Percentiles rank a stretch among this genome's conserved stretches.
Conservation (phyloP, 768 basidiomycete species). For the Macrolepiota fuliginosa region DNA sequence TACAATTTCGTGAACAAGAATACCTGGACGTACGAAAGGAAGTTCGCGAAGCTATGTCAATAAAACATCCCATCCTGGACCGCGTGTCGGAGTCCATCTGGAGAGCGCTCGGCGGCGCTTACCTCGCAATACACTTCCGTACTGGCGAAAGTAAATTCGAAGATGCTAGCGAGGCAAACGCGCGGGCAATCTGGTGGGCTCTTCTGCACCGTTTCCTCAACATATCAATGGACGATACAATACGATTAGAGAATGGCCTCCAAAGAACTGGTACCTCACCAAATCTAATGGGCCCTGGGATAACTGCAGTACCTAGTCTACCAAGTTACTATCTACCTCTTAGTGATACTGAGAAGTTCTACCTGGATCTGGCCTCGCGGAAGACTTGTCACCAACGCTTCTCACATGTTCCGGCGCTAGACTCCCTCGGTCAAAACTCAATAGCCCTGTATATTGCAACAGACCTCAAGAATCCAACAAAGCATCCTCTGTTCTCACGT, state of each 20-base stretch:
- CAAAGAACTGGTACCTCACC: neutral
- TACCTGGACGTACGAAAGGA: conserved; percentile 41
- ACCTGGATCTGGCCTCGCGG: neutral
- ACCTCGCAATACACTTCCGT: conserved; percentile 65
- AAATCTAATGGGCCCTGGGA: neutral
- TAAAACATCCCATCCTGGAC: conserved; percentile 47
- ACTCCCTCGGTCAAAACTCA: conserved; percentile 10
- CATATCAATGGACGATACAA: conserved; percentile 32
- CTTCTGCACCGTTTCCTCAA: conserved; percentile 50
- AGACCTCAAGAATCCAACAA: conserved; percentile 22
- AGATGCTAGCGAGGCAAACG: conserved; percentile 35
- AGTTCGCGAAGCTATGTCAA: conserved; percentile 57
- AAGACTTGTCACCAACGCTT: conserved; percentile 11
- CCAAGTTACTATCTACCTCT: neutral
- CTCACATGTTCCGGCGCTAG: neutral
- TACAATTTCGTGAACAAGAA: conserved; percentile 31
- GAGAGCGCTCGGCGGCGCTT: conserved; percentile 40
- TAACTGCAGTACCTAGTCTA: neutral
- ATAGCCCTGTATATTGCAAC: conserved; percentile 24
- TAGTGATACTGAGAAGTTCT: conserved; percentile 1
- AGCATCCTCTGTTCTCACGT: conserved; percentile 21
- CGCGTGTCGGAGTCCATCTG: conserved; percentile 42
- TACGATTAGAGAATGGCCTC: conserved; percentile 17
- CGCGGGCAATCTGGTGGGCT: conserved; percentile 53
- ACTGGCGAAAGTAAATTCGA: conserved; percentile 67